These are phyloP conservation scores for Syncephalis plumigaleata DNA, from an alignment of 371 early-diverging fungal species.

Conservation along the genomic window DNA sequence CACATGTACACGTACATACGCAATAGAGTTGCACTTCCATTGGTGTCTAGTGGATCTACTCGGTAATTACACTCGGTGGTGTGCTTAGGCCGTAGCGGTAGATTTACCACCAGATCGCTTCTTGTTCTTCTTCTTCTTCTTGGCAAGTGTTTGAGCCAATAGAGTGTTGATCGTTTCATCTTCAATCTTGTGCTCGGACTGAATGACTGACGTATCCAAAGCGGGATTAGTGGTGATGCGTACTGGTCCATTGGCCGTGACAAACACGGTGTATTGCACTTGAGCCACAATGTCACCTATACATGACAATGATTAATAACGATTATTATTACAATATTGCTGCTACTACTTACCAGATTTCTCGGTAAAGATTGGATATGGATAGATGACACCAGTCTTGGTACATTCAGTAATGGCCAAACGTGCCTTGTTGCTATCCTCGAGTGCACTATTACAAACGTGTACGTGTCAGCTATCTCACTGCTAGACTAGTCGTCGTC, in stretches of 20 bases:
- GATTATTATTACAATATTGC: no score
- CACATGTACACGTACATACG: no score
- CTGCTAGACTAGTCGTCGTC: no score
- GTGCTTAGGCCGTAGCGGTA: not conserved
- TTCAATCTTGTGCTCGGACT: constrained; percentile 59
- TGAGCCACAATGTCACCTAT: constrained; percentile 45
- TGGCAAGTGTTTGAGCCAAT: constrained; percentile 28
- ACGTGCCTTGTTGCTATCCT: constrained; percentile 77
- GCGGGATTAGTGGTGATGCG: constrained; percentile 46
- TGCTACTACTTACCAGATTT: constrained; percentile 42
- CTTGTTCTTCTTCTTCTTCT: constrained; percentile 21
- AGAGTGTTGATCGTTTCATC: constrained; percentile 50
- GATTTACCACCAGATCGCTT: constrained; percentile 14
- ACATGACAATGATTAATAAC: no score
- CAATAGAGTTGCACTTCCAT: no score
- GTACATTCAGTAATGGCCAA: constrained; percentile 85
- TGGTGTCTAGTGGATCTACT: no score
- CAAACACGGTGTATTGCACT: constrained; percentile 76
- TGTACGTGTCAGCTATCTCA: no score
- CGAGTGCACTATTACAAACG: constrained; percentile 18
- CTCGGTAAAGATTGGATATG: constrained; percentile 73
- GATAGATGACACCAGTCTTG: constrained; percentile 59
- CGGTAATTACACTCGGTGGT: no score
- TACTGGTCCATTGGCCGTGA: constrained; percentile 69
- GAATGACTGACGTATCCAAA: constrained; percentile 39